These are phyloP conservation scores for Cyberlindnera mississippiensis DNA, from an alignment of 805 yeast genomes.

Conservation along the genomic window DNA sequence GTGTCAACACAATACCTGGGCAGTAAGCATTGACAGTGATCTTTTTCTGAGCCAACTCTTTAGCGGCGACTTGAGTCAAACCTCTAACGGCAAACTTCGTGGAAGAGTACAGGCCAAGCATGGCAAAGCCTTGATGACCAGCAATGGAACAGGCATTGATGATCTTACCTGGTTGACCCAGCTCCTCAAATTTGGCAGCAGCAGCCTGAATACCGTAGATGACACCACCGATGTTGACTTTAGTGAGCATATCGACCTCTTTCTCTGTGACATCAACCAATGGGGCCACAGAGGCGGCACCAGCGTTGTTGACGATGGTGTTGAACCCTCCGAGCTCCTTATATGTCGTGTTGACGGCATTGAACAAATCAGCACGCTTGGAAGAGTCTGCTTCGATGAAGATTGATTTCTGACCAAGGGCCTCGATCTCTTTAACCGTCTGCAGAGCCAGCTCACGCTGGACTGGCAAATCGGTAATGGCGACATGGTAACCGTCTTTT, in stretches of 20 bases:
- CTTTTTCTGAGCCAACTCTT: slow-evolving; percentile 33
- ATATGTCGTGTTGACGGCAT: slow-evolving; percentile 27
- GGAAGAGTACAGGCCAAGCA: slow-evolving; percentile 32
- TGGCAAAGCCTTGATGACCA: slow-evolving; percentile 31
- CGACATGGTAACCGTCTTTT: slow-evolving; percentile 53
- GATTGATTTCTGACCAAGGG: slow-evolving; percentile 17
- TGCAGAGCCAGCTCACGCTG: slow-evolving; percentile 22
- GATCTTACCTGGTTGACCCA: slow-evolving; percentile 33
- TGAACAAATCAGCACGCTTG: slow-evolving; percentile 21
- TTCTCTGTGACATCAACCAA: slow-evolving; percentile 28
- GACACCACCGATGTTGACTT: slow-evolving; percentile 31
- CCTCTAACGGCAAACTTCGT: slow-evolving; percentile 37
- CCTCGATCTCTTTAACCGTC: slow-evolving; percentile 19
- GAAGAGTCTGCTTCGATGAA: slow-evolving; percentile 27
- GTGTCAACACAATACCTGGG: slow-evolving; percentile 40
- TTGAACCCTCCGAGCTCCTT: slow-evolving; percentile 30
- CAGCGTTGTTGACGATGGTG: slow-evolving; percentile 35
- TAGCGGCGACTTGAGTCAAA: slow-evolving; percentile 36
- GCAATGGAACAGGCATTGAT: slow-evolving; percentile 35
- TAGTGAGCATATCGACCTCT: slow-evolving; percentile 22
- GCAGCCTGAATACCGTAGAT: slow-evolving; percentile 33
- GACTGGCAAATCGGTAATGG: slow-evolving; percentile 24
- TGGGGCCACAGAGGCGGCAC: slow-evolving; percentile 27
- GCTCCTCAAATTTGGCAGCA: slow-evolving; percentile 24
- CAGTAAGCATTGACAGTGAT: slow-evolving; percentile 38